Percentiles rank a stretch among this genome's conserved stretches.
These are phyloP conservation scores for Trichosporon asahii DNA, from an alignment of 1,284 basidiomycete species.

Conservation along the genomic window DNA sequence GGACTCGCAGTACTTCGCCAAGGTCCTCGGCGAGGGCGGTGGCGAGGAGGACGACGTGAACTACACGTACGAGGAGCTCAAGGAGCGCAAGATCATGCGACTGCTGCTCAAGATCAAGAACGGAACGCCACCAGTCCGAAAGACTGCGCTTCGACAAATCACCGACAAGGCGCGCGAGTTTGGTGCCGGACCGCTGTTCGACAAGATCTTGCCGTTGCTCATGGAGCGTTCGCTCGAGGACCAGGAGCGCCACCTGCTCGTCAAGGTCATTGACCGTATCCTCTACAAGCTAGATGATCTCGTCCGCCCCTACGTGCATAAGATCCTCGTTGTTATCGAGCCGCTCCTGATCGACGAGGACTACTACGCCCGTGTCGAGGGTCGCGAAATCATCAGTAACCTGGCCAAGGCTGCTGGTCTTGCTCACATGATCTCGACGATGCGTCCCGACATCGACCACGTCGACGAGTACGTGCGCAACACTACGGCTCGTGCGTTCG, in stretches of 20 bases:
- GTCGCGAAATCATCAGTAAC: slow-evolving; percentile 98
- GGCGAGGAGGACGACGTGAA: slow-evolving; percentile 81
- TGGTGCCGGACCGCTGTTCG: slow-evolving; percentile 97
- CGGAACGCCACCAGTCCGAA: slow-evolving; percentile 95
- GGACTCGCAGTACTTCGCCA: slow-evolving; percentile 96
- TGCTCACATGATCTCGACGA: slow-evolving; percentile 99
- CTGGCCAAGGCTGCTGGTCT: slow-evolving; percentile 97
- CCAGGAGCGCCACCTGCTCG: slow-evolving; percentile 95
- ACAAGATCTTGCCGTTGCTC: slow-evolving; percentile 95
- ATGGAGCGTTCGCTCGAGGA: slow-evolving; percentile 99
- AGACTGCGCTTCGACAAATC: slow-evolving; percentile 95
- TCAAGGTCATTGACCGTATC: slow-evolving; percentile 99
- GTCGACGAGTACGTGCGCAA: slow-evolving; percentile 99
- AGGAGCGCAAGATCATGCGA: slow-evolving; percentile 99
- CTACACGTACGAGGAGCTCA: slow-evolving; percentile 96
- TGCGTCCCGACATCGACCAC: slow-evolving; percentile 99
- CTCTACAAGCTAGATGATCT: slow-evolving; percentile 99
- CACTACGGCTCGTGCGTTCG: slow-evolving; percentile 97
- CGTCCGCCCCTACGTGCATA: slow-evolving; percentile 97
- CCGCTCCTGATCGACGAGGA: slow-evolving; percentile 98
- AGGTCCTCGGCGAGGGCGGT: slow-evolving; percentile 76
- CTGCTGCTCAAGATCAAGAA: slow-evolving; percentile 99
- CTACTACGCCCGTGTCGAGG: slow-evolving; percentile 98
- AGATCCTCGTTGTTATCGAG: slow-evolving; percentile 99
- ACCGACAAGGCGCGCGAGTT: slow-evolving; percentile 99